Evolutionary conservation across 441 rosid species (phyloP), one percentile per base, ranked within the genome.

Genomic region (Dalechampia spathulata): DNA sequence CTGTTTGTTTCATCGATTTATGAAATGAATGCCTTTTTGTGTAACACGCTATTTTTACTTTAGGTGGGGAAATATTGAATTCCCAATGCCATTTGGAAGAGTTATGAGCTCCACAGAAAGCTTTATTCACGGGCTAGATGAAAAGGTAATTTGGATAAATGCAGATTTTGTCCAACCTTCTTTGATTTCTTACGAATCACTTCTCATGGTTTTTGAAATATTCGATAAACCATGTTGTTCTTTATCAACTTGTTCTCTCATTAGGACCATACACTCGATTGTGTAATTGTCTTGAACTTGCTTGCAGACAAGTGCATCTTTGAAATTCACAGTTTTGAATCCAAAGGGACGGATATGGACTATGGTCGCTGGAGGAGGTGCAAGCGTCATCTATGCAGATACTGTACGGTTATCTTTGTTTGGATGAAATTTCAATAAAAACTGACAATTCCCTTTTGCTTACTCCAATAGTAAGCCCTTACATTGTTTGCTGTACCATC

Each of bases 351-450:
- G 96, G 73, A 91, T 91, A 62, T 90, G 96, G 98, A 90, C 96
- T 49, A 85, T 90, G 98, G 96, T 87, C 1, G 96, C 95, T 60
- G 98, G 98, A 62, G 96, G 96, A 62, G 98, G 96, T 69, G 98
- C 98, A 55, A 86, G 95, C 68, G 98, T 91, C 70, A 88, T 91
- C 66, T 88, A 91, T 66, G 98, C 98, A 0, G 96, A 86, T 70
- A 90, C 98, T 0, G 96, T 87, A 64, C 46, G 81, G 46, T 48
- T 67, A 25, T 57, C 7, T 55, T 44, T 51, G 22, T 49, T 49
- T 42, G 5, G 19, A 20, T 32, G 30, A 23, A 52, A 50, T 54
- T 37, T 52, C 59, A 11, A 12, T 16, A 32, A 37, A 53, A 14
- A 27, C 9, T 37, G 5, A 15, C 49, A 32, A 11, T 30, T 53